Evolutionary conservation across 495 filamentous ascomycete species (phyloP).

Genomic region (Lophiotrema nucula): DNA sequence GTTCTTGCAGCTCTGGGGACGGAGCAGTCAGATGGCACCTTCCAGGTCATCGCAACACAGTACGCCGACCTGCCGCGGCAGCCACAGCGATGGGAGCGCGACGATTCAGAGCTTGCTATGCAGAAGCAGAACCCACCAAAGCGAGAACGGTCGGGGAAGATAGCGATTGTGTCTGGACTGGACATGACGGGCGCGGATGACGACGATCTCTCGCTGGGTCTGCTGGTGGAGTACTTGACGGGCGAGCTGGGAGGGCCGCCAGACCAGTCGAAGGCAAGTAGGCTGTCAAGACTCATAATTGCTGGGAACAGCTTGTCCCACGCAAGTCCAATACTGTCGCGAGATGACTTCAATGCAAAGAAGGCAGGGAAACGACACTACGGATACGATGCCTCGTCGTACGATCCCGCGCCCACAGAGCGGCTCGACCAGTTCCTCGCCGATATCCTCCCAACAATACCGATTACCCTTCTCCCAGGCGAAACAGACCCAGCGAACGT

Average conservation of each 20-base stretch:
- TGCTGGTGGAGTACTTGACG: constrained; percentile 82
- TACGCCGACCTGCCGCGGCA: constrained; percentile 83
- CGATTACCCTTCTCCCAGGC: constrained; percentile 52
- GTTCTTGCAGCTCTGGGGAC: constrained; percentile 90
- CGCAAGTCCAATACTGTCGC: constrained; percentile 44
- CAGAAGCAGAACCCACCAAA: constrained; percentile 48
- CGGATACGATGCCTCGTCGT: constrained; percentile 85
- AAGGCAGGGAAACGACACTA: constrained; percentile 71
- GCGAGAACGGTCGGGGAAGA: constrained; percentile 46
- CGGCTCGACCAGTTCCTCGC: constrained; percentile 81
- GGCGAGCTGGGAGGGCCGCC: constrained; percentile 68
- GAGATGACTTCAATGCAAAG: constrained; percentile 52
- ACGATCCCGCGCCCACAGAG: constrained; percentile 79
- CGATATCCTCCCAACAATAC: constrained; percentile 57
- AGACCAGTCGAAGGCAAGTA: constrained; percentile 57
- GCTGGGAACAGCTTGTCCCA: constrained; percentile 81
- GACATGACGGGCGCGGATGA: constrained; percentile 70
- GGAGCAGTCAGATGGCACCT: constrained; percentile 86
- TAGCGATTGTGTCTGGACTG: constrained; percentile 87
- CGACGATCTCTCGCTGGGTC: constrained; percentile 69
- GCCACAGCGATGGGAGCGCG: constrained; percentile 69
- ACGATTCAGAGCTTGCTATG: constrained; percentile 45
- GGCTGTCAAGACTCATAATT: constrained; percentile 82
- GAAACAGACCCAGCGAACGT: constrained; percentile 66
- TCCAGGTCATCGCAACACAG: constrained; percentile 86